Conservation (phyloP, 306 rosid species). For the Cucurbita maxima region DNA sequence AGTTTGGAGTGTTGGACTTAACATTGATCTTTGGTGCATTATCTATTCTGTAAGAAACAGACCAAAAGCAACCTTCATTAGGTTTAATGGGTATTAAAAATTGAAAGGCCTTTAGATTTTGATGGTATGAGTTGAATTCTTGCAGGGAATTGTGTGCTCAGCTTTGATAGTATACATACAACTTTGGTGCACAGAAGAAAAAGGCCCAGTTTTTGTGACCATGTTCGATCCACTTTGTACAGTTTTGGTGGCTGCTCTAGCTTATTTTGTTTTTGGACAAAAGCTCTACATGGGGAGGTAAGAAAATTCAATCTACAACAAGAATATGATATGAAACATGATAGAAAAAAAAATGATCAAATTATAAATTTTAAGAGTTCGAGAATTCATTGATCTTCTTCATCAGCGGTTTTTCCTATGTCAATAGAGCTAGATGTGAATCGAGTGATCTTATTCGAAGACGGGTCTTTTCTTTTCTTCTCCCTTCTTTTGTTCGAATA, state of each 20-base stretch:
- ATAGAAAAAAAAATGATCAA: neutral
- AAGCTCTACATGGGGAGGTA: slow-evolving; percentile 69
- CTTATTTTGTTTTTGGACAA: slow-evolving; percentile 73
- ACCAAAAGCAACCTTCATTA: neutral
- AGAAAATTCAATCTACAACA: neutral
- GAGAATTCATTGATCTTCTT: no score
- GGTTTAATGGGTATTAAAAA: neutral
- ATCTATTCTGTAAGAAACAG: slow-evolving; percentile 44
- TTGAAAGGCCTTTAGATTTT: neutral
- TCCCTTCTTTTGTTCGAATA: no score
- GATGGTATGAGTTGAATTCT: neutral
- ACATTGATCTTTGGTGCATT: slow-evolving; percentile 55
- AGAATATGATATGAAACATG: neutral
- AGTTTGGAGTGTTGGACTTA: slow-evolving; percentile 57
- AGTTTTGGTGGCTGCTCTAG: slow-evolving; percentile 47
- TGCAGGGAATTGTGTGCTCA: slow-evolving; percentile 54
- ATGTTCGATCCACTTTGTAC: slow-evolving; percentile 53
- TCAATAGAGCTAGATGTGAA: no score
- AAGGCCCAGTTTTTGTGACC: slow-evolving; percentile 82
- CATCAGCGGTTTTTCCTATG: no score
- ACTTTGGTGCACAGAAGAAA: slow-evolving; percentile 59
- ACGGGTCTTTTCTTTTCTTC: no score
- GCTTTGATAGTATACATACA: slow-evolving; percentile 41
- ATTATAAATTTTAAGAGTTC: neutral
- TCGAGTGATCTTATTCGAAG: no score